Percentiles rank a stretch among this genome's conserved stretches.
phyloP scores from a whole-genome alignment of 1,284 basidiomycete genomes.

The Sphagnurus paluster region DNA sequence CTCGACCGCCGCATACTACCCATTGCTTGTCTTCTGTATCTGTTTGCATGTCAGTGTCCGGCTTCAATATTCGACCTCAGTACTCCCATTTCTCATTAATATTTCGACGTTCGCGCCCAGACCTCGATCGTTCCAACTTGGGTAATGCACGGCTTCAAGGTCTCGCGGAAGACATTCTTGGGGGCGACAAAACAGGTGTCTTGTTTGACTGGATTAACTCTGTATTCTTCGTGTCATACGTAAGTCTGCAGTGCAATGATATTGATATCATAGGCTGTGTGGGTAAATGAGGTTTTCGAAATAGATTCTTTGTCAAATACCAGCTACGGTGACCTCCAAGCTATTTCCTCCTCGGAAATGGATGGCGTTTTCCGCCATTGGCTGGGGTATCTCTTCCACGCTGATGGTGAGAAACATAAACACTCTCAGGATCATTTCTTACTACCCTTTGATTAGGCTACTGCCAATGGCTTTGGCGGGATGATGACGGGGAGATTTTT shows the following conservation, averaged over 20 bases:
- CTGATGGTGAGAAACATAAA: slow-evolving; percentile 52
- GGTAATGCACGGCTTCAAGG: slow-evolving; percentile 78
- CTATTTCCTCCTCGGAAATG: slow-evolving; percentile 64
- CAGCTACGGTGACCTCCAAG: slow-evolving; percentile 66
- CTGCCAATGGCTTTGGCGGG: slow-evolving; percentile 55
- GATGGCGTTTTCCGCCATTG: slow-evolving; percentile 64
- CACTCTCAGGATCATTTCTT: background rate
- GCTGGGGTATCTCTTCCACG: slow-evolving; percentile 72
- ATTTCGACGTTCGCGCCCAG: too few relatives aligned
- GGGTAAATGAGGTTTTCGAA: background rate
- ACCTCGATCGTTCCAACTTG: slow-evolving; percentile 72
- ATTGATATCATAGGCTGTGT: background rate
- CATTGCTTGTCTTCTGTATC: slow-evolving; percentile 68
- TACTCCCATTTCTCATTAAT: too few relatives aligned
- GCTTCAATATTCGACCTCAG: too few relatives aligned
- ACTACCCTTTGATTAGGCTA: slow-evolving; percentile 40
- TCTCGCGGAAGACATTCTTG: slow-evolving; percentile 59
- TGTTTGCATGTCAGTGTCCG: slow-evolving; percentile 76
- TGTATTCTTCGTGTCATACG: slow-evolving; percentile 76
- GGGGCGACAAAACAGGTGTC: slow-evolving; percentile 64
- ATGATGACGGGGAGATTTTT: slow-evolving; percentile 60
- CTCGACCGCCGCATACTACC: slow-evolving; percentile 70
- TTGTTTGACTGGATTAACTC: slow-evolving; percentile 77
- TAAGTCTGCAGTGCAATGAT: slow-evolving; percentile 32
- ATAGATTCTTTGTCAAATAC: slow-evolving; percentile 72